Conservation (phyloP, 805 yeast genomes). For the Cyberlindnera nakhonratchasimensis region DNA sequence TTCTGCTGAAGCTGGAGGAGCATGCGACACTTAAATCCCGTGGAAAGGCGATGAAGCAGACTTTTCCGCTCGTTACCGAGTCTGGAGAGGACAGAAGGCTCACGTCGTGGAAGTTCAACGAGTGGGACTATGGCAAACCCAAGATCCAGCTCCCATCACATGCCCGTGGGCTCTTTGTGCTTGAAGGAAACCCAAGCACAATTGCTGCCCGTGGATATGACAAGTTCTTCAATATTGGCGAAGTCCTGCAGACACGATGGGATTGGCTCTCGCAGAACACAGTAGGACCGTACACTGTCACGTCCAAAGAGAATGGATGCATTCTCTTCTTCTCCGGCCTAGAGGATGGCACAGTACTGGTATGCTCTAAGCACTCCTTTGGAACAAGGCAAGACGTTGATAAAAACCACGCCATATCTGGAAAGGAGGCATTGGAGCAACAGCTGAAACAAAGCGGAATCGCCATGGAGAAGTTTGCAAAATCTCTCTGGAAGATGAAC, state of each 20-base stretch:
- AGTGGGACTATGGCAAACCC: constrained; percentile 72
- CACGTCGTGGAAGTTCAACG: constrained; percentile 77
- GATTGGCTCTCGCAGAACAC: constrained; percentile 44
- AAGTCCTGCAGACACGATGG: constrained; percentile 52
- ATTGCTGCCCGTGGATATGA: constrained; percentile 88
- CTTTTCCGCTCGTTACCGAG: constrained; percentile 23
- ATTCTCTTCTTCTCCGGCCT: constrained; percentile 80
- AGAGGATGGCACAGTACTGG: constrained; percentile 70
- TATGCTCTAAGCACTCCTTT: constrained; percentile 88
- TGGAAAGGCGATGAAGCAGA: constrained; percentile 32
- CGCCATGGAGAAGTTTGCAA: constrained; percentile 51
- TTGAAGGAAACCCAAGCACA: constrained; percentile 34
- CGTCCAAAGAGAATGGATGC: constrained; percentile 92
- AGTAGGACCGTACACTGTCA: constrained; percentile 72
- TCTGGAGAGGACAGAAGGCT: constrained; percentile 27
- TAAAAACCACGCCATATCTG: constrained; percentile 73
- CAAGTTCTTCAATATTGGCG: constrained; percentile 85
- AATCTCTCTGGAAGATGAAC: constrained; percentile 43
- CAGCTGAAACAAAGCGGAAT: constrained; percentile 47
- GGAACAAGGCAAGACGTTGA: constrained; percentile 56
- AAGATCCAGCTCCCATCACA: constrained; percentile 57
- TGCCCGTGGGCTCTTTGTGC: constrained; percentile 82
- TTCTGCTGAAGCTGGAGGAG: constrained; percentile 2
- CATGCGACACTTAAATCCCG: constrained; percentile 10
- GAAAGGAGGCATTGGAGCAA: constrained; percentile 50